Evolutionary conservation across 495 filamentous ascomycete genomes (phyloP), one percentile per base, ranked within the genome.

Genomic region (Hyaloscypha variabilis): DNA sequence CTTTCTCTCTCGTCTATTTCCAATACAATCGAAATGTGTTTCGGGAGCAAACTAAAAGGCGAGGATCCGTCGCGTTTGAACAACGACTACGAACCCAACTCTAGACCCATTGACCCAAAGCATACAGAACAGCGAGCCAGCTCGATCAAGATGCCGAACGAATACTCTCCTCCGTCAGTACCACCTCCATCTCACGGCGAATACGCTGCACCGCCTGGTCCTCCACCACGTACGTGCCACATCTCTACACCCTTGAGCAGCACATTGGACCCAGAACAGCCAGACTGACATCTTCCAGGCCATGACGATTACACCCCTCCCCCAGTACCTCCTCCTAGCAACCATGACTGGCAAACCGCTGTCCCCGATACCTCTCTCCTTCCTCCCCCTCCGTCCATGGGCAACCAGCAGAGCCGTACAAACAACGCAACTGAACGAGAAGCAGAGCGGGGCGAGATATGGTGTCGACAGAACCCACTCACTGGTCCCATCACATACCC

Each of bases 301-400:
- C 58, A 62, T 13, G 63, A 64, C 23, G 58, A 73, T 24, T 79
- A 75, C 62, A 70, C 69, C 0, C 74, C 78, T 24, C 79, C 80
- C n/a, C 79, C 77, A 8, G 77, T 74, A 2, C 62, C 74, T 6
- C 74, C 72, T 46, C 66, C 60, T 26, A 73, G 67, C 31, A 66
- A 63, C 29, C 91, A 96, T 72, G 90, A 93, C 79, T 96, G 92
- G 93, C 82, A 90, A 69, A 81, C 85, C 28, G 82, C 86, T 6
- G 86, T 96, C 13, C 91, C 91, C 3, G 93, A 97, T 74, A 95
- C 85, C 28, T 78, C 91, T 1, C 82, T 88, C 39, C 88, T 97
- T 57, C 93, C 93, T 0, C 94, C 94, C 2, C 92, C 94, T 0
- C 93, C 94, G 2, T 77, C 82, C 52, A 77, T 93, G 65, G 85